Percentiles rank a stretch among this genome's conserved stretches.
These are phyloP conservation scores for Citrus inodora DNA, from an alignment of 345 rosid genomes.

Conservation along the genomic window DNA sequence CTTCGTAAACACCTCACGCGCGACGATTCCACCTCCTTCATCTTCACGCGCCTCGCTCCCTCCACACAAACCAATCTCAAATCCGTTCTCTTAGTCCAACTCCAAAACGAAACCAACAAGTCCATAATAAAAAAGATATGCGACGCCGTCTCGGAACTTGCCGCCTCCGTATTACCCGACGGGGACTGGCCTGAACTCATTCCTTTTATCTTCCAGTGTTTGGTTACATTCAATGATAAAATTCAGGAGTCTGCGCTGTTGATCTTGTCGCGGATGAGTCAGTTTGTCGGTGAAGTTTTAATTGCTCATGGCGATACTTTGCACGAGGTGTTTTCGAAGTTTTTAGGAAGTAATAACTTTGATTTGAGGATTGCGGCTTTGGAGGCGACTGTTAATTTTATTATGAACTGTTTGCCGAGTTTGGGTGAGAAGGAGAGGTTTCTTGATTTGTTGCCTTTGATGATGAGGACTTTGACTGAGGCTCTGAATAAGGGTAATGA, in stretches of 20 bases:
- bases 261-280: slow-evolving; percentile 62
- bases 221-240: slow-evolving; percentile 33
- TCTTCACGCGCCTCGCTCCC: slow-evolving; percentile 34
- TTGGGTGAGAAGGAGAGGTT: slow-evolving; percentile 49
- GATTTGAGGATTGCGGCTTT: slow-evolving; percentile 57
- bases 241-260: slow-evolving; percentile 57
- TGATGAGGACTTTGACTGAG: slow-evolving; percentile 64
- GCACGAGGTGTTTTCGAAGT: slow-evolving; percentile 50
- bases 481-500: slow-evolving; percentile 55
- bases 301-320: slow-evolving; percentile 38
- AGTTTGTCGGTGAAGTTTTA: slow-evolving; percentile 51
- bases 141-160: slow-evolving; percentile 65
- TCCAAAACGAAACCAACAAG: slow-evolving; percentile 45
- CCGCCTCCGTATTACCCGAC: slow-evolving; percentile 40
- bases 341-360: slow-evolving; percentile 31
- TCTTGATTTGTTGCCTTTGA: slow-evolving; percentile 60
- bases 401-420: slow-evolving; percentile 44
- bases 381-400: slow-evolving; percentile 48
- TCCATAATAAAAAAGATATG: slow-evolving; percentile 50
- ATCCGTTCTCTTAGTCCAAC: slow-evolving; percentile 38
- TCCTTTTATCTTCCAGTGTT: slow-evolving; percentile 60
- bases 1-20: slow-evolving; percentile 66
- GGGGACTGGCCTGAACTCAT: slow-evolving; percentile 63
- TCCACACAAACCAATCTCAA: slow-evolving; percentile 46
- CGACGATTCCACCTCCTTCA: slow-evolving; percentile 41